These are phyloP conservation scores for Grosmannia clavigera DNA, from an alignment of 2,329 filamentous ascomycete species.

Conservation along the genomic window DNA sequence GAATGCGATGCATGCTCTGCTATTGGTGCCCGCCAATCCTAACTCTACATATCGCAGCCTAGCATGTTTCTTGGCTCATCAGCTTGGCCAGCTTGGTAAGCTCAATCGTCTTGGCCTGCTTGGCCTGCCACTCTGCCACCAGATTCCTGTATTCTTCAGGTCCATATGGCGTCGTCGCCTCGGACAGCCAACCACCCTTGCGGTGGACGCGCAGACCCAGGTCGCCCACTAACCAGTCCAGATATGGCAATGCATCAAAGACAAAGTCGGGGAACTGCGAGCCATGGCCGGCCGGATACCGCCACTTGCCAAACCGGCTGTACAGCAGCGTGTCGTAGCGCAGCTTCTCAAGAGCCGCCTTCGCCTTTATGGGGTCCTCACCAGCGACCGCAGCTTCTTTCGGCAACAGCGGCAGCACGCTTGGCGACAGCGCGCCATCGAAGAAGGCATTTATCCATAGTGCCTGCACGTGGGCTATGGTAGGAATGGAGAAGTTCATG, in stretches of 20 bases:
- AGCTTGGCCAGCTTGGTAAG: neutral
- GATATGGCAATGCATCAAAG: slow-evolving; percentile 63
- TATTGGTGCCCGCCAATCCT: neutral
- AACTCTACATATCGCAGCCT: neutral
- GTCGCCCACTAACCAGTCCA: slow-evolving; percentile 56
- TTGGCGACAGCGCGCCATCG: slow-evolving; percentile 28
- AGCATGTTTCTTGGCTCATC: neutral
- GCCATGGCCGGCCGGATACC: slow-evolving; percentile 56
- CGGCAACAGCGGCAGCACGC: slow-evolving; percentile 15
- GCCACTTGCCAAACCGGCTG: slow-evolving; percentile 56
- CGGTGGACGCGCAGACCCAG: slow-evolving; percentile 45
- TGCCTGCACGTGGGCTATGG: slow-evolving; percentile 34
- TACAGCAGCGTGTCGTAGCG: slow-evolving; percentile 48
- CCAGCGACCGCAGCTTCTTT: neutral
- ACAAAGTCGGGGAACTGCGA: slow-evolving; percentile 54
- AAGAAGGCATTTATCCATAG: slow-evolving; percentile 58
- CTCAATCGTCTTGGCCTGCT: slow-evolving; percentile 15
- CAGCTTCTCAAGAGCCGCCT: slow-evolving; percentile 28
- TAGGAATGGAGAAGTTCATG: slow-evolving; percentile 29
- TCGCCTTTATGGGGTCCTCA: slow-evolving; percentile 14
- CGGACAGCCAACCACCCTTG: slow-evolving; percentile 39
- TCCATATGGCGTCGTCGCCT: slow-evolving; percentile 44
- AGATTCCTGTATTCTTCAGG: slow-evolving; percentile 44
- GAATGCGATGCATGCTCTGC: neutral
- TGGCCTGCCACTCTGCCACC: slow-evolving; percentile 32